Evolutionary conservation across 768 basidiomycete species (phyloP).

Genomic region (Amanita exitialis): DNA sequence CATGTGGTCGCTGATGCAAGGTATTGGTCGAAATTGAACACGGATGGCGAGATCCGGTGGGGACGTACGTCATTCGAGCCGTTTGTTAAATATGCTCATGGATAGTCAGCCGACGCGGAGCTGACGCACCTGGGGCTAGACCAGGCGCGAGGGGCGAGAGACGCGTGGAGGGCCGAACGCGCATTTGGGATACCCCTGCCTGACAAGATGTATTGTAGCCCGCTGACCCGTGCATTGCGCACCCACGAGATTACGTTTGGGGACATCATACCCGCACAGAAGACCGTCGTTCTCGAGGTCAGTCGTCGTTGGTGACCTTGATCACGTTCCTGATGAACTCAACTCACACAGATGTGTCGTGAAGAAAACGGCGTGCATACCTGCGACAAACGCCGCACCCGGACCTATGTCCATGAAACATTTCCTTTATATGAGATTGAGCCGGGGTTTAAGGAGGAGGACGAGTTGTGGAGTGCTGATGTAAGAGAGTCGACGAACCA

Average conservation of each 20-base stretch:
- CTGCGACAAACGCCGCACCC: slow-evolving; percentile 52
- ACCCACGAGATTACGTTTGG: slow-evolving; percentile 48
- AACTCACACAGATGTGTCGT: slow-evolving; percentile 41
- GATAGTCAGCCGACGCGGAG: slow-evolving; percentile 46
- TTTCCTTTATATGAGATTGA: slow-evolving; percentile 52
- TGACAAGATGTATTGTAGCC: slow-evolving; percentile 48
- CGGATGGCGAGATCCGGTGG: slow-evolving; percentile 60
- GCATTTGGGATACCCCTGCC: slow-evolving; percentile 37
- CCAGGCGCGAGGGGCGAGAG: slow-evolving; percentile 40
- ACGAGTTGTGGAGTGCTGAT: slow-evolving; percentile 47
- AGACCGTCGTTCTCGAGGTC: slow-evolving; percentile 48
- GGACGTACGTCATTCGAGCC: slow-evolving; percentile 44
- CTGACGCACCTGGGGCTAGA: slow-evolving; percentile 47
- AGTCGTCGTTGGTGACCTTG: background rate
- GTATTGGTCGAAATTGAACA: slow-evolving; percentile 52
- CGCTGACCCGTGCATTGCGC: slow-evolving; percentile 49
- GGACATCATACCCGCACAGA: slow-evolving; percentile 18
- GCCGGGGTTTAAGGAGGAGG: slow-evolving; percentile 48
- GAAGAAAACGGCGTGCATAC: slow-evolving; percentile 63
- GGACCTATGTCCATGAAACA: slow-evolving; percentile 32
- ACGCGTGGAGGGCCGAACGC: slow-evolving; percentile 40
- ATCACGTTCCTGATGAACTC: background rate
- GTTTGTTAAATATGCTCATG: background rate
- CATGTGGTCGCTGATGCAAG: slow-evolving; percentile 21
- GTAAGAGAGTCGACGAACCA: slow-evolving; percentile 42